Conservation (phyloP, 2,329 filamentous ascomycete genomes). For the Pseudopyrenochaeta lycopersici region DNA sequence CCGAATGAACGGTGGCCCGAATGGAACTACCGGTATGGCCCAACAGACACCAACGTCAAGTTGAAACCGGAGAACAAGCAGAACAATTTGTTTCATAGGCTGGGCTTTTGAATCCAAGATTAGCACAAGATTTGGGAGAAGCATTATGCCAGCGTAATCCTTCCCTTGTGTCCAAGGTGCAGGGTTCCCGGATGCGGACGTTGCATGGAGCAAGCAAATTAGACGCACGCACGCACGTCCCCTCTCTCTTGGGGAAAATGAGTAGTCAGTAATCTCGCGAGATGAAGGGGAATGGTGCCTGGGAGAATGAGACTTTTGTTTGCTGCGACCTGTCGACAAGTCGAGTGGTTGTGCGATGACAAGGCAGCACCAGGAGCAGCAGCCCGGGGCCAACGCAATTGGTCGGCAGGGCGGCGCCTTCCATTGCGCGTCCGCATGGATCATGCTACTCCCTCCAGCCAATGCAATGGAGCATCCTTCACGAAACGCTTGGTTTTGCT, state of each 20-base stretch:
- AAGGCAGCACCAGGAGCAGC: not conserved
- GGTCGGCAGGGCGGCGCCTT: slow-evolving; percentile 10
- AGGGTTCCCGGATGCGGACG: slow-evolving; percentile 1
- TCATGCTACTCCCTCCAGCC: slow-evolving; percentile 3
- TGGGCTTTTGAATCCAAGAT: not conserved
- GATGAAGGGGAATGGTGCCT: not conserved
- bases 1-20: no score
- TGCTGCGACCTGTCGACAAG: slow-evolving; percentile 8
- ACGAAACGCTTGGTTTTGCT: not conserved
- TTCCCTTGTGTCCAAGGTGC: slow-evolving; percentile 2
- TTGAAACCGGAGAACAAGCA: slow-evolving; percentile 17
- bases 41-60: not conserved
- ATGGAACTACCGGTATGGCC: not conserved
- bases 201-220: slow-evolving; percentile 4
- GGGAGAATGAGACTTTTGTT: not conserved
- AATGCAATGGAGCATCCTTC: not conserved
- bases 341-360: not conserved
- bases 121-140: not conserved
- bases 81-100: not conserved
- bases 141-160: slow-evolving; percentile 4
- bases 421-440: not conserved
- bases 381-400: not conserved
- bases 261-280: not conserved
- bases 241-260: not conserved
- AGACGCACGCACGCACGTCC: not conserved